Base-by-base conservation (phyloP, 768 basidiomycete species). In the Kwoniella botswanensis region DNA sequence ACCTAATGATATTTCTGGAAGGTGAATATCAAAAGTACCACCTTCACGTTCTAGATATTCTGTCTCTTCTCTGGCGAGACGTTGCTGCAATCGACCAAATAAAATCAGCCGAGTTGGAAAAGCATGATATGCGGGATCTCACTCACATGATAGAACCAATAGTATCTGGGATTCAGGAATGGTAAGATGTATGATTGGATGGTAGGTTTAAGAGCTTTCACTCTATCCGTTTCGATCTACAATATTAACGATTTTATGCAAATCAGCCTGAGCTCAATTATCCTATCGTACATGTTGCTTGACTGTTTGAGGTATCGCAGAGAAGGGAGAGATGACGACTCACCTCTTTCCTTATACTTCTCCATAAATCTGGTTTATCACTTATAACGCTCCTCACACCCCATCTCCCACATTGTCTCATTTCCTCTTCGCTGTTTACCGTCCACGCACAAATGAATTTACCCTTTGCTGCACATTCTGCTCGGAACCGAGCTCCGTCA, bases 391-490 rank as follows among this genome's bases (percentile, higher is more conserved):
- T 76, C 54, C 71, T 67, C 52, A 82, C 68, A 2, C 81, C 82
- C 82, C 80, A 82, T 54, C 82, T 79, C 17, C 79, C 78, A 71
- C 85, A 85, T 60, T 85, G 81, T 59, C 82, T 77, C 85, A 86
- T 86, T 79, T 93, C 90, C 65, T 89, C 89, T 11, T 89, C 89
- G 57, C 90, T 87, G 79, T 99, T 99, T 29, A 98, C 96, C 0
- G 97, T 99, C 97, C 95, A 98, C 3, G 94, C 93, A 88, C 95
- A 91, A 67, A 98, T 76, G 74, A 87, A 87, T 87, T 97, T 97
- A 21, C 91, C 91, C 0, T 89, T 71, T 43, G 43, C 86, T 81
- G 90, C 89, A 85, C 93, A 94, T 74, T 94, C 91, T 57, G 86
- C 84, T 66, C 90, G 81, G 85, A 84, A 95, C 88, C 84, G 87